Evolutionary conservation across 2,329 filamentous ascomycete genomes (phyloP), one percentile per base, ranked within the genome.

Genomic region (Hysterium pulicare): DNA sequence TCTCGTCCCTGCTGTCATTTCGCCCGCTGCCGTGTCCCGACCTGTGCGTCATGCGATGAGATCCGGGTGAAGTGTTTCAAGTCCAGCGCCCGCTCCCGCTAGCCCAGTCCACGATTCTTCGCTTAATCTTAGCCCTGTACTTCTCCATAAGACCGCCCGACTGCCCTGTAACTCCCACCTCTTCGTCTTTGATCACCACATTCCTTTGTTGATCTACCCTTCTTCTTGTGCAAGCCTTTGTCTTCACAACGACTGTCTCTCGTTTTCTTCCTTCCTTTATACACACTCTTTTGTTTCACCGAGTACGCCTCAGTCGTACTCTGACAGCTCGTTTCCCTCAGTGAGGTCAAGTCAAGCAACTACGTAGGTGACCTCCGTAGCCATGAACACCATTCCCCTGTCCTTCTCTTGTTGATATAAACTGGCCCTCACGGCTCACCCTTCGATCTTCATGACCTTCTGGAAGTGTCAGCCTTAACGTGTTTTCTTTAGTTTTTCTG

Each of bases 231-330:
- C 34, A 39, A 39, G 37, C 26, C 24, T 31, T 39, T 39, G 37
- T 30, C 37, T 31, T 39, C 23, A 39, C 37, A 16, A 30, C 16
- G 17, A 13, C 37, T 15, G 23, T 15, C 28, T 39, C 40, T 46
- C 41, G 42, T 42, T 39, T 42, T 39, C 42, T 45, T 44, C 49
- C 49, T 45, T 41, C 46, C 48, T 26, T 48, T 51, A 42, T 28
- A 7, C 24, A 28, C 38, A 44, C 49, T 45, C 44, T 34, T 42
- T 40, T 44, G 42, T 45, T 41, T 36, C 42, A 42, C 41, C 46
- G 41, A 46, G 45, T 46, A 33, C 44, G 44, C 45, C 24, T 26
- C 37, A 47, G 45, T 47, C 45, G 45, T 41, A 47, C 41, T 40
- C 24, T 41, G 26, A 33, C 41, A 33, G 28, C 44, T 44, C 36